Evolutionary conservation across 352 stramenopile genomes (phyloP).

Genomic region (Globisporangium rhizosaccharum): DNA sequence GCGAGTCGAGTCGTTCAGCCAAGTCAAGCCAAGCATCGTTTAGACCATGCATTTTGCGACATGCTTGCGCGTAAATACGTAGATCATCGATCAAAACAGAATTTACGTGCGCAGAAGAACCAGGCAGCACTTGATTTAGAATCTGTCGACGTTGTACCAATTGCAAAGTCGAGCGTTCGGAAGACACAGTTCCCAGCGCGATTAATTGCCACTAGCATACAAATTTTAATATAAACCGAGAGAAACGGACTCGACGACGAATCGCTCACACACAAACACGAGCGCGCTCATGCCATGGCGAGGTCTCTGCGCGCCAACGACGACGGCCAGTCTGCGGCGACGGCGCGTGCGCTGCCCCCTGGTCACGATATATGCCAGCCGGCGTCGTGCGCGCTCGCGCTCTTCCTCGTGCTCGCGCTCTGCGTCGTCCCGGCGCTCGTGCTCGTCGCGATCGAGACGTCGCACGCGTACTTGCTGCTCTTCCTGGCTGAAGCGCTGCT

Average conservation of each 20-base stretch:
- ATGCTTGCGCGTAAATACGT: too few relatives aligned
- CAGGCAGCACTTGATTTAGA: too few relatives aligned
- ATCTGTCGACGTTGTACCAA: too few relatives aligned
- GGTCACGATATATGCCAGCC: conserved; percentile 20
- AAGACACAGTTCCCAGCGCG: too few relatives aligned
- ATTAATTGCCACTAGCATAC: too few relatives aligned
- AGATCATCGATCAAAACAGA: too few relatives aligned
- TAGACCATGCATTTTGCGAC: too few relatives aligned
- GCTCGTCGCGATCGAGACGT: conserved; percentile 31
- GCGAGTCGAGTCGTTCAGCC: too few relatives aligned
- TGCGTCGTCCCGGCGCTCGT: conserved; percentile 22
- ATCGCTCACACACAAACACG: not conserved
- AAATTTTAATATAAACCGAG: too few relatives aligned
- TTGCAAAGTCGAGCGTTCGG: too few relatives aligned
- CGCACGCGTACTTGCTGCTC: conserved; percentile 31
- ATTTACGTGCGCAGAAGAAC: too few relatives aligned
- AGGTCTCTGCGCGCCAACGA: not conserved
- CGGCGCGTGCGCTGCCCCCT: conserved; percentile 13
- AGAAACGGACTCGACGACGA: not conserved
- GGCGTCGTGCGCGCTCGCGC: conserved; percentile 11
- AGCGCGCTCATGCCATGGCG: not conserved
- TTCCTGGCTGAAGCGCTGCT: conserved; percentile 35
- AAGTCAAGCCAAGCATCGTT: too few relatives aligned
- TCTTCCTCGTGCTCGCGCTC: conserved; percentile 28
- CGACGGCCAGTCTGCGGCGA: not conserved